phyloP scores from a whole-genome alignment of 1,139 yeast genomes.

The Blastobotrys illinoisensis region DNA sequence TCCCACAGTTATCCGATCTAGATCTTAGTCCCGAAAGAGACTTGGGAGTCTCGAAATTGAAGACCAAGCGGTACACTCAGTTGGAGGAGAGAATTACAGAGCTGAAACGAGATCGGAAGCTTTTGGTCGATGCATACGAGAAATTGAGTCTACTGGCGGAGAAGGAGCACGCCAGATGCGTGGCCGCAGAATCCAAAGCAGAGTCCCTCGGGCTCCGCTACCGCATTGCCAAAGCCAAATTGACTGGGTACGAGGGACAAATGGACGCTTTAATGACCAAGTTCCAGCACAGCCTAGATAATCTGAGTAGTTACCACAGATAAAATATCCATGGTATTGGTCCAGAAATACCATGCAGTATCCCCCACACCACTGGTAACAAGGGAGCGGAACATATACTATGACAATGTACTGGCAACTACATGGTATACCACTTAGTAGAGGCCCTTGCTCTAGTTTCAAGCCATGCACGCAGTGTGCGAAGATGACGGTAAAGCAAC shows the following conservation, averaged over 20 bases:
- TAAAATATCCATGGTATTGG: no score
- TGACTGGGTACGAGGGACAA: conserved; percentile 8
- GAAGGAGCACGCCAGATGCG: conserved; percentile 8
- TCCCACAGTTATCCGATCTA: not conserved
- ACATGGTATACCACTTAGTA: no score
- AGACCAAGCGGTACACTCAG: conserved; percentile 1
- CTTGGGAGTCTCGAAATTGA: not conserved
- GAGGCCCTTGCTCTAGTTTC: no score
- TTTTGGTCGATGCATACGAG: conserved; percentile 5
- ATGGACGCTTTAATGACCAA: conserved; percentile 3
- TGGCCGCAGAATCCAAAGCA: conserved; percentile 12
- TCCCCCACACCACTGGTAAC: no score
- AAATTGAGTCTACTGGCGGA: conserved; percentile 1
- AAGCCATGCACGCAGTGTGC: no score
- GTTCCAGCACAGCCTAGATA: conserved; percentile 3
- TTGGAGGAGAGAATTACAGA: conserved; percentile 7
- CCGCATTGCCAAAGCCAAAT: conserved; percentile 12
- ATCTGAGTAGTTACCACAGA: not conserved
- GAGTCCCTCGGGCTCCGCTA: conserved; percentile 10
- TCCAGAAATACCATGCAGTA: no score
- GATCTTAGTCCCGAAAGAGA: not conserved
- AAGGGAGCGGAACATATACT: no score
- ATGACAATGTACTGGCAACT: no score
- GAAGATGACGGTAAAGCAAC: no score
- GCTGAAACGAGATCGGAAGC: conserved; percentile 5